Conservation (phyloP, 1,284 basidiomycete genomes). For the Chalciporus sp. region DNA sequence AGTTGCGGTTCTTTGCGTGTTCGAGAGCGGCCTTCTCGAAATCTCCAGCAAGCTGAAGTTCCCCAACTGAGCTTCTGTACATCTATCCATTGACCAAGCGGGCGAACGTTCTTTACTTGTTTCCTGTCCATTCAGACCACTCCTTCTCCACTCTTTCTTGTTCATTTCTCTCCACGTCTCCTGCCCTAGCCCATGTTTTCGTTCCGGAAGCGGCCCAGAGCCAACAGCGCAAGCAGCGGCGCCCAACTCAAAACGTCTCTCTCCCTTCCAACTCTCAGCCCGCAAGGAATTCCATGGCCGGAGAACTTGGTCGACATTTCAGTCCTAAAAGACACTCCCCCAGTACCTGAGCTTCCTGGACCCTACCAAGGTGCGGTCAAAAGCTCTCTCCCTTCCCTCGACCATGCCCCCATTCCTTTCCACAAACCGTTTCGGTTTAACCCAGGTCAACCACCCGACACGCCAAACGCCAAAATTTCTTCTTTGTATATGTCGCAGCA, state of each 20-base stretch:
- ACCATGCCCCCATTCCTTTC: slow-evolving; percentile 63
- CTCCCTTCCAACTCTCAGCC: slow-evolving; percentile 72
- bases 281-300: slow-evolving; percentile 78
- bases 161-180: slow-evolving; percentile 27
- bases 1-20: neutral
- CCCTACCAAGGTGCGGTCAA: slow-evolving; percentile 63
- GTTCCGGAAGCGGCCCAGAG: slow-evolving; percentile 59
- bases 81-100: slow-evolving; percentile 14
- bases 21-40: slow-evolving; percentile 23
- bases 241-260: slow-evolving; percentile 59
- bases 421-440: slow-evolving; percentile 70
- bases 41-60: neutral
- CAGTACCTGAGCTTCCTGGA: slow-evolving; percentile 30
- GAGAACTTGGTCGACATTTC: slow-evolving; percentile 73
- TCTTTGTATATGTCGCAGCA: slow-evolving; percentile 62
- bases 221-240: slow-evolving; percentile 39
- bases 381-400: slow-evolving; percentile 56
- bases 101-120: slow-evolving; percentile 25
- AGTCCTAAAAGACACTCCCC: slow-evolving; percentile 52
- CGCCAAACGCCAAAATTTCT: slow-evolving; percentile 50
- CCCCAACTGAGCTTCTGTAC: slow-evolving; percentile 9
- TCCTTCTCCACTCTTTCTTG: slow-evolving; percentile 30
- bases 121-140: slow-evolving; percentile 12
- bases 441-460: slow-evolving; percentile 45
- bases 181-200: slow-evolving; percentile 60